Evolutionary conservation across 2,329 filamentous ascomycete genomes (phyloP).

Genomic region (Alternaria sp.): DNA sequence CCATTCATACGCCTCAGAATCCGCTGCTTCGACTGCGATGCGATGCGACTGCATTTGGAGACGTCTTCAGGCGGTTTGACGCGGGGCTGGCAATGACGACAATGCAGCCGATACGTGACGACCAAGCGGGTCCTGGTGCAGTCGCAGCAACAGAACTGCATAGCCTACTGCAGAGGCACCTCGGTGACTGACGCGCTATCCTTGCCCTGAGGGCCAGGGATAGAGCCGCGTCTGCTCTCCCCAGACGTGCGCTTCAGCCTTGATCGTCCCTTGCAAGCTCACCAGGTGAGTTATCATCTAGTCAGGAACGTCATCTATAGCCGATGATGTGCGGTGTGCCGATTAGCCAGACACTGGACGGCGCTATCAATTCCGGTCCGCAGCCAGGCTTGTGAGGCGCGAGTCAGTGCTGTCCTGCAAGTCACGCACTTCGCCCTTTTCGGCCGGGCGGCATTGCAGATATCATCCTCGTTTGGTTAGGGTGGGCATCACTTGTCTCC

Average conservation of each 20-base stretch:
- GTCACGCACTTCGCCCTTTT: conserved; percentile 4
- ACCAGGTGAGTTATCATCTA: conserved; percentile 8
- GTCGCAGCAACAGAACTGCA: conserved; percentile 23
- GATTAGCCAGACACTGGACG: not conserved
- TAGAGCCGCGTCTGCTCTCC: conserved; percentile 7
- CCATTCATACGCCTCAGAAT: not conserved
- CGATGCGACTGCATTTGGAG: not conserved
- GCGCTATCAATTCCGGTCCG: conserved; percentile 13
- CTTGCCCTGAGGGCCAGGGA: conserved; percentile 15
- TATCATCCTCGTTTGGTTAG: not conserved
- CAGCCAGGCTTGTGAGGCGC: conserved; percentile 7
- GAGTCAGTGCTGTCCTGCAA: conserved; percentile 10
- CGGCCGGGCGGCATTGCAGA: not conserved
- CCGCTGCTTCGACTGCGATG: not conserved
- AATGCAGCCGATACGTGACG: conserved; percentile 17
- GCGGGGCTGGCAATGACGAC: conserved; percentile 19
- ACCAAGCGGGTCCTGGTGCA: conserved; percentile 20
- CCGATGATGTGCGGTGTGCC: conserved; percentile 8
- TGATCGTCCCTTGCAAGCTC: conserved; percentile 5
- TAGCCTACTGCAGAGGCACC: conserved; percentile 18
- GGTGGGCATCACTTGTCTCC: conserved; percentile 1
- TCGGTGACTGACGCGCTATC: conserved; percentile 18
- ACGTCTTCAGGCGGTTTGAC: not conserved
- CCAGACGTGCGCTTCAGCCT: conserved; percentile 14
- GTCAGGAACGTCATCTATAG: conserved; percentile 18